Base-by-base conservation (phyloP, 2,329 filamentous ascomycete species). In the Xylariaceae sp. region DNA sequence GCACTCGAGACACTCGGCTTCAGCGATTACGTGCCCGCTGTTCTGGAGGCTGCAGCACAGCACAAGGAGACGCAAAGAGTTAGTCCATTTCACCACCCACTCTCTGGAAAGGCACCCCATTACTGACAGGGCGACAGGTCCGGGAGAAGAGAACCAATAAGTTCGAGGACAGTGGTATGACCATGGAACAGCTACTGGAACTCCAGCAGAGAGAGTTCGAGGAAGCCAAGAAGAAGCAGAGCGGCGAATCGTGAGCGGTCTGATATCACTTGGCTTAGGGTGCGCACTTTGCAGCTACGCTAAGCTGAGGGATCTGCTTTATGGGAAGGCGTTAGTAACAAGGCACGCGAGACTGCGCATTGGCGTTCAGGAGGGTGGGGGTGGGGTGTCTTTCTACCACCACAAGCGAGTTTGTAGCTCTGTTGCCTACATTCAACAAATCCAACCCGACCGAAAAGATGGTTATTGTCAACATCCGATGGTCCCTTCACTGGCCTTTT, bases 131-230 rank as follows among this genome's bases (percentile, higher is more conserved):
- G 22, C 13, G 1, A 55, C 66, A 96, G 90, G 90, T 88, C 31
- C 88, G 93, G 44, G 94, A 99, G 74, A 96, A 96, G 79, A 96
- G 97, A 73, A 88, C 92, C 59, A 96, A 92, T 72, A 97, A 97
- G 75, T 91, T 97, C 66, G 93, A 96, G 64, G 88, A 94, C 69
- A 96, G 91, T 68, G 93, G 93, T 48, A 81, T 97, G 75, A 89
- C 89, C 0, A 86, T 96, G 68, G 94, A 97, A 63, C 89, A 99
- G 71, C 79, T 99, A 45, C 83, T 94, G 51, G 82, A 87, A 45
- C 83, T 96, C 65, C 94, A 99, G 69, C 87, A 94, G 70, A 91
- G 96, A 70, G 83, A 97, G 61, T 97, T 99, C 72, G 86, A 88
- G 31, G 58, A 60, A 9, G 67, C 67, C n/a, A 59, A 61, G 36